These are phyloP conservation scores for Favolaschia claudopus DNA, from an alignment of 768 basidiomycete species.

Conservation along the genomic window DNA sequence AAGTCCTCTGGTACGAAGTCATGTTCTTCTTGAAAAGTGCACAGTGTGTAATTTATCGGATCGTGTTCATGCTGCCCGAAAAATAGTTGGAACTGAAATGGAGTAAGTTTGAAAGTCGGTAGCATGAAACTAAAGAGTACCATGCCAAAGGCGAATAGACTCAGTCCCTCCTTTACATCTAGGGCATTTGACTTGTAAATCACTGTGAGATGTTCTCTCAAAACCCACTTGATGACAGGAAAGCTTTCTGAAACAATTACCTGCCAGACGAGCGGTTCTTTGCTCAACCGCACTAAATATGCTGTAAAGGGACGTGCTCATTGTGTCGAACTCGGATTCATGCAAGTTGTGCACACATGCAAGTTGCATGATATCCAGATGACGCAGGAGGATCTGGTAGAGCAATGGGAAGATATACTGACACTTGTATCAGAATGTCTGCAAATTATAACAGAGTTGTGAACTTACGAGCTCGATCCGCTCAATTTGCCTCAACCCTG, in stretches of 20 bases:
- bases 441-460: not conserved
- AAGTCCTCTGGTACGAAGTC: slow-evolving; percentile 6
- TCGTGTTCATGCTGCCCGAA: slow-evolving; percentile 5
- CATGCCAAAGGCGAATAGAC: slow-evolving; percentile 22
- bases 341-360: slow-evolving; percentile 14
- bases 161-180: slow-evolving; percentile 11
- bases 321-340: slow-evolving; percentile 7
- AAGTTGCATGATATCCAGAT: slow-evolving; percentile 24
- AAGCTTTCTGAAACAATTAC: slow-evolving; percentile 1
- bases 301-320: slow-evolving; percentile 12
- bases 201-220: not conserved
- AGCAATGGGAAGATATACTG: slow-evolving; percentile 23
- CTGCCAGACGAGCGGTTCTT: slow-evolving; percentile 11
- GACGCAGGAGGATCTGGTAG: slow-evolving; percentile 14
- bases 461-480: not conserved
- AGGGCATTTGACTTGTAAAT: slow-evolving; percentile 6
- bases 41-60: slow-evolving; percentile 9
- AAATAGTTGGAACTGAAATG: slow-evolving; percentile 3
- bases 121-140: not conserved
- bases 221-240: not conserved
- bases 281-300: slow-evolving; percentile 21
- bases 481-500: slow-evolving; percentile 30
- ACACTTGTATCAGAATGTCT: not conserved
- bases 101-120: not conserved
- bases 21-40: slow-evolving; percentile 8